Conservation (phyloP, 345 rosid species). For the Salix koriyanagi region DNA sequence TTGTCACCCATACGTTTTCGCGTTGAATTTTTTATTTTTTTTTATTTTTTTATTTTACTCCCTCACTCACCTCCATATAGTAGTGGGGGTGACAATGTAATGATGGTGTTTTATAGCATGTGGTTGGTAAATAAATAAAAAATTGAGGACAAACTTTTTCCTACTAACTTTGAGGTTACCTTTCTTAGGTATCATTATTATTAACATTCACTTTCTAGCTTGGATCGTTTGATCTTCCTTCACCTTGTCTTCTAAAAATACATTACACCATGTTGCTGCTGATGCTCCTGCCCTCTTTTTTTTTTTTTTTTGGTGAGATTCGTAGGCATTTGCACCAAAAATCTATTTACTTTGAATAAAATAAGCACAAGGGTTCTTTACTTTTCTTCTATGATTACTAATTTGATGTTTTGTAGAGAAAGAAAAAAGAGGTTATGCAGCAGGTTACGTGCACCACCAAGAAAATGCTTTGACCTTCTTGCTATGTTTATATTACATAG, state of each 20-base stretch:
- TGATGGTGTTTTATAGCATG: neutral
- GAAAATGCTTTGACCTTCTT: no score
- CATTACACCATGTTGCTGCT: neutral
- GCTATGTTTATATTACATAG: no score
- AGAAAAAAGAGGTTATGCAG: no score
- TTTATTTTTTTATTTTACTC: no score
- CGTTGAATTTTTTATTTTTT: neutral
- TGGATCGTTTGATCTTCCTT: neutral
- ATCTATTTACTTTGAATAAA: no score
- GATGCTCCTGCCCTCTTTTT: neutral
- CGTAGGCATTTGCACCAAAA: no score
- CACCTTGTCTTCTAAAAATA: neutral
- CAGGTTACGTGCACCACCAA: no score
- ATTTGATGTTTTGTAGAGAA: no score
- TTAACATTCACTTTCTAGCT: neutral
- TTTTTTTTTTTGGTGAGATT: no score
- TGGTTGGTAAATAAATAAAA: neutral
- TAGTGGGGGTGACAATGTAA: neutral
- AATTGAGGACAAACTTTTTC: neutral
- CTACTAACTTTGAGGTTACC: neutral
- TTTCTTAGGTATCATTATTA: conserved; percentile 4
- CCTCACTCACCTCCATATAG: neutral
- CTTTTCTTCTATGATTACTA: no score
- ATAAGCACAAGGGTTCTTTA: no score
- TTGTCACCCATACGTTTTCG: neutral